These are phyloP conservation scores for Vaccinium vitisidaea DNA, from an alignment of 148 eudicot genomes.

Conservation along the genomic window DNA sequence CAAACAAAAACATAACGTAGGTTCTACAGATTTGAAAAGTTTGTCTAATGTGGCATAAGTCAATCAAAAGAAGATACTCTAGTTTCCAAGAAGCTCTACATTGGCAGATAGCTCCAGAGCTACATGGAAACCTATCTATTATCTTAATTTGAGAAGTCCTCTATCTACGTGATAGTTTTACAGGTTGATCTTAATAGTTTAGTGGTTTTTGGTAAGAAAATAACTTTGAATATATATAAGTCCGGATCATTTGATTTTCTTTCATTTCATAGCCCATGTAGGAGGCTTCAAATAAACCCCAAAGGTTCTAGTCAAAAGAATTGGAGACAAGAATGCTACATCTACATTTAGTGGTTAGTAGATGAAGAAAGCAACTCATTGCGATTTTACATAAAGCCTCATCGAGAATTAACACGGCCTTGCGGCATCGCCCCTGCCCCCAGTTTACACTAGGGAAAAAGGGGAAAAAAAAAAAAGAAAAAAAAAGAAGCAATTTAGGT, in stretches of 20 bases:
- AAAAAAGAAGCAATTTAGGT: not conserved
- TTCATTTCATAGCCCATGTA: not conserved
- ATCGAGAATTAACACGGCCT: too few relatives aligned
- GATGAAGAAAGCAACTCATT: too few relatives aligned
- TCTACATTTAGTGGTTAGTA: too few relatives aligned
- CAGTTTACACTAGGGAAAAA: too few relatives aligned
- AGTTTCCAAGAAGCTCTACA: not conserved
- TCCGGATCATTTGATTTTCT: not conserved
- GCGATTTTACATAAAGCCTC: too few relatives aligned
- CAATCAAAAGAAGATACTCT: not conserved
- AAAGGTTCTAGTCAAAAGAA: not conserved
- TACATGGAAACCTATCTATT: not conserved
- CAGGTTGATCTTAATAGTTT: not conserved
- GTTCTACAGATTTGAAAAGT: not conserved
- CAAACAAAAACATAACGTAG: too few relatives aligned
- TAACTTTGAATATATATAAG: not conserved
- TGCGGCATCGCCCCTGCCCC: too few relatives aligned
- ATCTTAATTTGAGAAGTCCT: not conserved
- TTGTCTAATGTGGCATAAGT: not conserved
- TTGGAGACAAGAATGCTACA: not conserved
- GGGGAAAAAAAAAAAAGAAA: too few relatives aligned
- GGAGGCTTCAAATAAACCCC: not conserved
- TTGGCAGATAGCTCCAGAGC: not conserved
- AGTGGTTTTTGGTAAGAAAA: not conserved
- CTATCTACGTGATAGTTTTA: not conserved